A percentile compares a stretch with the other conserved stretches of the same genome.
These are phyloP conservation scores for Cicer bijugum DNA, from an alignment of 306 rosid genomes.

Conservation along the genomic window DNA sequence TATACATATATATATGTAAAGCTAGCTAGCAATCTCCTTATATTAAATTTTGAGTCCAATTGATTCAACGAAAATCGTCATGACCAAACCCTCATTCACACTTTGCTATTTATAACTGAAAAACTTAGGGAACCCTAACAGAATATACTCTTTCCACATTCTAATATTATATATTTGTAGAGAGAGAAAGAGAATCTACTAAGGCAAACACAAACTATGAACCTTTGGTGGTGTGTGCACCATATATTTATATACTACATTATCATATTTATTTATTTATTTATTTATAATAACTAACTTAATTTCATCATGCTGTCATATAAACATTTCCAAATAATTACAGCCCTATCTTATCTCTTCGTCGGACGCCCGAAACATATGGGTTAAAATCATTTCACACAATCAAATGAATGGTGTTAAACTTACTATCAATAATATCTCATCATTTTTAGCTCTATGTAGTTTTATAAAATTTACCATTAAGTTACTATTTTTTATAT, in stretches of 20 bases:
- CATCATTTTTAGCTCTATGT: too few relatives aligned
- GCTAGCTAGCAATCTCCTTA: too few relatives aligned
- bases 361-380: background rate
- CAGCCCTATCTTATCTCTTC: background rate
- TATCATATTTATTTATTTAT: background rate
- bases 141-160: conserved; percentile 47
- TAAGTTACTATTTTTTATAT: too few relatives aligned
- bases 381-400: too few relatives aligned
- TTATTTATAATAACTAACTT: background rate
- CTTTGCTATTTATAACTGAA: conserved; percentile 28
- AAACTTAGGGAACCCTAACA: conserved; percentile 54
- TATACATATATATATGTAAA: too few relatives aligned
- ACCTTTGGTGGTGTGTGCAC: background rate
- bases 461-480: too few relatives aligned
- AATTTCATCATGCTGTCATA: background rate
- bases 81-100: conserved; percentile 4
- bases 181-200: background rate
- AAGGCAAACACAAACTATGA: background rate
- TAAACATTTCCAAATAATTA: background rate
- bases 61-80: background rate
- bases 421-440: too few relatives aligned
- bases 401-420: too few relatives aligned
- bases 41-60: conserved; percentile 1
- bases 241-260: conserved; percentile 8
- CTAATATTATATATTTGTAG: background rate